A percentile compares a stretch with the other conserved stretches of the same genome.
Evolutionary conservation across 2,329 filamentous ascomycete genomes (phyloP).

Genomic region (Pseudocercospora pini-densiflorae): DNA sequence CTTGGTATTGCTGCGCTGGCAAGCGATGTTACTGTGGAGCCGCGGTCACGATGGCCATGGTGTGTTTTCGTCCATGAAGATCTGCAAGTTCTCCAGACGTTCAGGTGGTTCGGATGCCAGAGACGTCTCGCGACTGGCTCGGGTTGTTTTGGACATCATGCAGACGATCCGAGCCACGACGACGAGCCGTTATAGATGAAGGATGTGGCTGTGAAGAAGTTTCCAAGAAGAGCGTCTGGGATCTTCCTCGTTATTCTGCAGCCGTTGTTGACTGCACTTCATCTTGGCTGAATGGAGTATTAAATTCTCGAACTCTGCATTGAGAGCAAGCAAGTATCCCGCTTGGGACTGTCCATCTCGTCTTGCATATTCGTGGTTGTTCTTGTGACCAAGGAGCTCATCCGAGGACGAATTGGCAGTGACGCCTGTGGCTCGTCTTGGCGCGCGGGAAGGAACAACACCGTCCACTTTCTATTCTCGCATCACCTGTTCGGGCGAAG

Average conservation of each 20-base stretch:
- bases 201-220: neutral
- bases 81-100: neutral
- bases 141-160: conserved; percentile 1
- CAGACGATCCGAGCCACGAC: conserved; percentile 3
- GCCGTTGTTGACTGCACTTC: neutral
- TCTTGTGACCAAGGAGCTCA: neutral
- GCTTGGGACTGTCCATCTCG: neutral
- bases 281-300: neutral
- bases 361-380: neutral
- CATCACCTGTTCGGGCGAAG: no score
- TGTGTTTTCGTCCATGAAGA: conserved; percentile 3
- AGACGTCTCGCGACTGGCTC: neutral
- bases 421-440: neutral
- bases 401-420: neutral
- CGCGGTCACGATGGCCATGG: neutral
- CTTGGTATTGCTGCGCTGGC: conserved; percentile 7
- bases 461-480: no score
- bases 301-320: neutral
- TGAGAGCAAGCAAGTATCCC: neutral
- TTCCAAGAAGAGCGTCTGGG: neutral
- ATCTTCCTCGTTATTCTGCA: neutral
- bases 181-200: neutral
- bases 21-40: conserved; percentile 6
- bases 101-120: neutral
- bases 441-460: neutral